A percentile compares a stretch with the other conserved stretches of the same genome.
phyloP scores from a whole-genome alignment of 805 yeast species.

The Candida awuae region DNA sequence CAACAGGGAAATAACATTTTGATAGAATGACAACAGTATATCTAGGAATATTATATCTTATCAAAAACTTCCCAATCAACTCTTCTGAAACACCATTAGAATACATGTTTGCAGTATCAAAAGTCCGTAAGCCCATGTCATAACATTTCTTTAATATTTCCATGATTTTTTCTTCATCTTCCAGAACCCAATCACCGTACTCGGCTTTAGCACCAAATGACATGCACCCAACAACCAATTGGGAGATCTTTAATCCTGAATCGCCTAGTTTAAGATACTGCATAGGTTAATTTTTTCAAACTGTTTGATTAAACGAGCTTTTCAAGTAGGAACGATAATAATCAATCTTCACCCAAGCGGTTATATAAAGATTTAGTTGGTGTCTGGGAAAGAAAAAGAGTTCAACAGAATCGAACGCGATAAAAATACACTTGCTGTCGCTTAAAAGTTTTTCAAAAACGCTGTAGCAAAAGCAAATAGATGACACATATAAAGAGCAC shows the following conservation, averaged over 20 bases:
- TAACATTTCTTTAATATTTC: conserved; percentile 31
- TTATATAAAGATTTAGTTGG: no score
- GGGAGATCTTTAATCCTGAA: conserved; percentile 32
- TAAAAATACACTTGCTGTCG: no score
- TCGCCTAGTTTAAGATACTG: conserved; percentile 19
- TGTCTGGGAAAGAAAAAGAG: no score
- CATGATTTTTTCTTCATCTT: conserved; percentile 39
- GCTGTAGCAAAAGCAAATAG: no score
- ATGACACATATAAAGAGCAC: no score
- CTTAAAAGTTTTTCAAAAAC: no score
- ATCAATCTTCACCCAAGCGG: no score
- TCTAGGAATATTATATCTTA: conserved; percentile 24
- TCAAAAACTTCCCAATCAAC: conserved; percentile 23
- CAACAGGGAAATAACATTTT: conserved; percentile 17
- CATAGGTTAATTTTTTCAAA: background rate
- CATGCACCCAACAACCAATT: conserved; percentile 33
- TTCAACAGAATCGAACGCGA: no score
- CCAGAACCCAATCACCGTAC: conserved; percentile 38
- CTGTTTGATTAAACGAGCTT: no score
- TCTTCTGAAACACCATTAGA: conserved; percentile 24
- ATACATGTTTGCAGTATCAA: conserved; percentile 35
- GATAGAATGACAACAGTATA: conserved; percentile 24
- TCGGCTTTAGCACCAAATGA: conserved; percentile 24
- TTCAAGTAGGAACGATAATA: no score
- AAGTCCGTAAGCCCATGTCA: conserved; percentile 37